Conservation (phyloP, 2,329 filamentous ascomycete species). For the Aureobasidium sp. region DNA sequence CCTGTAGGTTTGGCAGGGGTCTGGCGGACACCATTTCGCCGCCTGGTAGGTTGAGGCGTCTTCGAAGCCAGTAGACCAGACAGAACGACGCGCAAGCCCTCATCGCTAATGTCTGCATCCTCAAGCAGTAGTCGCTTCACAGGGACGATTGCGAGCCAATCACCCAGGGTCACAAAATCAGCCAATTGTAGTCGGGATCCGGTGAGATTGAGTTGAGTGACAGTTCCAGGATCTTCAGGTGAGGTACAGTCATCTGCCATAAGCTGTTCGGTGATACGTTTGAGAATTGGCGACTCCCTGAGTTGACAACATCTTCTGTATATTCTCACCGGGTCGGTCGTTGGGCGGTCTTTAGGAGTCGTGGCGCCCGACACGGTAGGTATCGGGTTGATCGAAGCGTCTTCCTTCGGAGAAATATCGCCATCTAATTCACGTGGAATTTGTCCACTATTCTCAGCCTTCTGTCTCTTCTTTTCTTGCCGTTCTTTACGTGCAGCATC, state of each 20-base stretch:
- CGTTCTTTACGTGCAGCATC: conserved; percentile 88
- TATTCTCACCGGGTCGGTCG: conserved; percentile 83
- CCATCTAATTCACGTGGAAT: conserved; percentile 75
- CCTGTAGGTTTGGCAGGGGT: conserved; percentile 31
- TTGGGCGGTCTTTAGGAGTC: conserved; percentile 54
- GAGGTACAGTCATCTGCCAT: conserved; percentile 59
- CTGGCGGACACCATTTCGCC: conserved; percentile 18
- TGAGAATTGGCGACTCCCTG: conserved; percentile 83
- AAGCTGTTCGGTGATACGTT: conserved; percentile 85
- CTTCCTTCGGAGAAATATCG: conserved; percentile 42
- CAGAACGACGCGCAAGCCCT: conserved; percentile 76
- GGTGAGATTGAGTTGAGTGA: conserved; percentile 74
- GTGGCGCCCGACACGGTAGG: conserved; percentile 15
- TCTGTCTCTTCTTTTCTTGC: conserved; percentile 77
- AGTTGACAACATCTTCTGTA: conserved; percentile 93
- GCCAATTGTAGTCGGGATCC: conserved; percentile 75
- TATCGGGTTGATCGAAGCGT: conserved; percentile 16
- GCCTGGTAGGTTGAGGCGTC: conserved; percentile 42
- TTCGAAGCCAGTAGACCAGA: conserved; percentile 78
- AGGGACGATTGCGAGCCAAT: conserved; percentile 89
- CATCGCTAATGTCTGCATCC: conserved; percentile 78
- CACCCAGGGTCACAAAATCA: conserved; percentile 79
- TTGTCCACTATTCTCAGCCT: conserved; percentile 79
- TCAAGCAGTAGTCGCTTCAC: conserved; percentile 80
- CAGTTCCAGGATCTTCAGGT: conserved; percentile 59